Conservation (phyloP, 352 stramenopile genomes). For the Phytophthora pini region DNA sequence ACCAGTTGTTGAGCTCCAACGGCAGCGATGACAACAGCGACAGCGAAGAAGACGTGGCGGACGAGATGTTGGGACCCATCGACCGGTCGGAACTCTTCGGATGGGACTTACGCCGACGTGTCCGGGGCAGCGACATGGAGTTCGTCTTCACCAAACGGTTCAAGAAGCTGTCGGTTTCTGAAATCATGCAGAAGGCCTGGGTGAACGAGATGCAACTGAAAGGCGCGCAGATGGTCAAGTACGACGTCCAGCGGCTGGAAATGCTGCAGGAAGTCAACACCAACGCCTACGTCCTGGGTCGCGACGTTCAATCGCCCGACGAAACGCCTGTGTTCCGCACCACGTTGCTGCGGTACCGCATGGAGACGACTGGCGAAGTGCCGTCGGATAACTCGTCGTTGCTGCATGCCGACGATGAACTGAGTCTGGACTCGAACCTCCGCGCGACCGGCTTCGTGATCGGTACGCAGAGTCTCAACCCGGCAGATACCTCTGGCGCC, state of each 20-base stretch:
- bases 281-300: constrained; percentile 51
- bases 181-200: constrained; percentile 59
- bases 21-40: constrained; percentile 11
- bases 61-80: constrained; percentile 13
- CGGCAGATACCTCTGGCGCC: constrained; percentile 36
- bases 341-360: constrained; percentile 52
- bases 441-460: constrained; percentile 45
- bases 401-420: constrained; percentile 10
- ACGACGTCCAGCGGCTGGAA: constrained; percentile 54
- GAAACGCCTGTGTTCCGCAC: constrained; percentile 52
- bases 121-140: constrained; percentile 50
- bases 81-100: constrained; percentile 48
- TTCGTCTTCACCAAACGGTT: constrained; percentile 61
- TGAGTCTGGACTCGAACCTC: constrained; percentile 10
- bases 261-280: constrained; percentile 50
- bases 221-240: constrained; percentile 52
- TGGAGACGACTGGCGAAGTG: constrained; percentile 39
- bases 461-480: constrained; percentile 59
- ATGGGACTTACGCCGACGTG: constrained; percentile 48
- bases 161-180: constrained; percentile 35
- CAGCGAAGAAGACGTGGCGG: constrained; percentile 11
- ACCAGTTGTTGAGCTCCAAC: constrained; percentile 24
- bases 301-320: constrained; percentile 54
- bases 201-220: constrained; percentile 45
- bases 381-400: constrained; percentile 12